A percentile compares a stretch with the other conserved stretches of the same genome.
Evolutionary conservation across 306 rosid species (phyloP).

Genomic region (Vigna unguiculata): DNA sequence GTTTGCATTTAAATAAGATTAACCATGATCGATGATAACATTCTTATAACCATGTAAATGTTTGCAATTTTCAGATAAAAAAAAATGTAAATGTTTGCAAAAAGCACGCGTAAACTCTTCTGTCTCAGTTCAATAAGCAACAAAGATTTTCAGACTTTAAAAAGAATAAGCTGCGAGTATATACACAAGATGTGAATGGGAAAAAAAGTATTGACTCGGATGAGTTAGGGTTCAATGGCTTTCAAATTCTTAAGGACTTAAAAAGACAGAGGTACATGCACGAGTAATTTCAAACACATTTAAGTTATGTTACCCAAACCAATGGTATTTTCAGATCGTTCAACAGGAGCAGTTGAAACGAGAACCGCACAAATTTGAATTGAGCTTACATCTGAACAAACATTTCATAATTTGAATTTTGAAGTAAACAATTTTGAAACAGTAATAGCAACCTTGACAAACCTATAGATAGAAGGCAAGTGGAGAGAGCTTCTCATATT

Average conservation of each 20-base stretch:
- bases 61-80: background rate
- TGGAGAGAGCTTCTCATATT: conserved; percentile 4
- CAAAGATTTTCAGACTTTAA: background rate
- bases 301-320: background rate
- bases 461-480: background rate
- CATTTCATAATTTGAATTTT: background rate
- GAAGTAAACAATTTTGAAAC: background rate
- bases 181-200: background rate
- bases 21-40: background rate
- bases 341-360: background rate
- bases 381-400: conserved; percentile 12
- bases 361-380: background rate
- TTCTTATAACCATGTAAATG: conserved; percentile 1
- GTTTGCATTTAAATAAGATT: background rate
- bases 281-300: conserved; percentile 6
- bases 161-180: background rate
- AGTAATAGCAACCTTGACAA: background rate
- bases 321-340: background rate
- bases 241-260: background rate
- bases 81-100: too few relatives aligned
- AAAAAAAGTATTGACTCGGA: background rate
- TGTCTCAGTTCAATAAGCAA: conserved; percentile 8
- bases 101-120: background rate
- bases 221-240: background rate
- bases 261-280: background rate